phyloP scores from a whole-genome alignment of 495 filamentous ascomycete species.

The Hyaloscypha hepaticicola region DNA sequence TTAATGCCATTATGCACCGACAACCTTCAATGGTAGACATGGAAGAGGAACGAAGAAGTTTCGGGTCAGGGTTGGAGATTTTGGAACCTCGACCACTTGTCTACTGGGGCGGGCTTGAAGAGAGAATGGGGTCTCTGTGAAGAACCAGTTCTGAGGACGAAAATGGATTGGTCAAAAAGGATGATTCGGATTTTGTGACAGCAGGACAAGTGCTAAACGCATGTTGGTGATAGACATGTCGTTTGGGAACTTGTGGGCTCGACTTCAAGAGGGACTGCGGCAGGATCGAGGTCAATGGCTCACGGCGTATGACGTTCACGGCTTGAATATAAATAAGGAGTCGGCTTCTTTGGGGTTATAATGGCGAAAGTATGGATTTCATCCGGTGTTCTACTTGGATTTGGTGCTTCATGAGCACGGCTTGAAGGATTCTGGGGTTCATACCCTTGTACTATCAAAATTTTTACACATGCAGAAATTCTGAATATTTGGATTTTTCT shows the following conservation, averaged over 20 bases:
- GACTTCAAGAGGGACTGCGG: slow-evolving; percentile 12
- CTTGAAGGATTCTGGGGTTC: background rate
- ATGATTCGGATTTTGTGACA: background rate
- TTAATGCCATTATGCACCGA: slow-evolving; percentile 52
- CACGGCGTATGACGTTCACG: slow-evolving; percentile 22
- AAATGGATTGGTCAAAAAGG: background rate
- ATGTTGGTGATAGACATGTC: slow-evolving; percentile 10
- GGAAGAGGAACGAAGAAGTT: slow-evolving; percentile 47
- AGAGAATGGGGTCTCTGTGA: slow-evolving; percentile 43
- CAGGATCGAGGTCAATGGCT: slow-evolving; percentile 26
- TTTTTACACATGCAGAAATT: background rate
- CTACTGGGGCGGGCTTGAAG: slow-evolving; percentile 55
- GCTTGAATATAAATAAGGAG: slow-evolving; percentile 1
- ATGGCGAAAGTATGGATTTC: slow-evolving; percentile 6
- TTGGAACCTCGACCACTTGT: slow-evolving; percentile 54
- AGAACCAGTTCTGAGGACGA: background rate
- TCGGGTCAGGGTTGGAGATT: slow-evolving; percentile 45
- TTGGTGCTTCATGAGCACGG: background rate
- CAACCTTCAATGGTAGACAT: slow-evolving; percentile 46
- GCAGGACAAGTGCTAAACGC: background rate
- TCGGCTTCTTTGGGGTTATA: slow-evolving; percentile 5
- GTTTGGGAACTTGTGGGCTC: background rate
- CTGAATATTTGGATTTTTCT: background rate
- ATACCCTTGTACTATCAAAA: background rate
- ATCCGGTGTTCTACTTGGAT: background rate